phyloP scores from a whole-genome alignment of 306 rosid genomes.

The Prunus campanulata region DNA sequence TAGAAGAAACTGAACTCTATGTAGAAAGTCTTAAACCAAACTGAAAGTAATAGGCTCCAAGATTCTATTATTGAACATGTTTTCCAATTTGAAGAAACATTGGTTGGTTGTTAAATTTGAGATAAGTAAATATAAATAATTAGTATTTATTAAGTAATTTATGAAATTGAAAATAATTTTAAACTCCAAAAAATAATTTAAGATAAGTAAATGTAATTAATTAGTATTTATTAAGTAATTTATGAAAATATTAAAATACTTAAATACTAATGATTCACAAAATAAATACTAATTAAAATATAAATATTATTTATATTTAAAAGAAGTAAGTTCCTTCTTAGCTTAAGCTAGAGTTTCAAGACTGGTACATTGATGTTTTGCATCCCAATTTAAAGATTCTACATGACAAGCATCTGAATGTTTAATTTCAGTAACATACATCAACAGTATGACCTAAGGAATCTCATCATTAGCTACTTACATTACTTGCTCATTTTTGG shows the following conservation, averaged over 20 bases:
- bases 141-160: no score
- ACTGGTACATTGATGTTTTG: constrained; percentile 14
- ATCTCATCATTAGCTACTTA: neutral
- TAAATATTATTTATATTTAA: constrained; percentile 47
- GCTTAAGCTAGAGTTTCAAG: constrained; percentile 19
- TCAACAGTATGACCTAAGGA: neutral
- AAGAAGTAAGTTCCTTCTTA: constrained; percentile 56
- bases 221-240: no score
- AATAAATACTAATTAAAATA: no score
- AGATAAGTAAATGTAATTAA: no score
- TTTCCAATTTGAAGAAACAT: neutral
- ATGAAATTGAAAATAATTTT: no score
- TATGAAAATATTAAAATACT: no score
- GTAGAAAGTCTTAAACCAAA: neutral
- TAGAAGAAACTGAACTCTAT: neutral
- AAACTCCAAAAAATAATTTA: no score
- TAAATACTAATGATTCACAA: no score
- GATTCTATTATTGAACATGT: neutral
- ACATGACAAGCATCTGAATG: neutral
- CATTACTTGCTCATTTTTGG: neutral
- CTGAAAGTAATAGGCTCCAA: neutral
- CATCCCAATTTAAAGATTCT: neutral
- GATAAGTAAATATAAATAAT: neutral
- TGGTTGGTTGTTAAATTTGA: neutral
- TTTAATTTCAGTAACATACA: neutral